Evolutionary conservation across 2,329 filamentous ascomycete species (phyloP).

Genomic region (Aureobasidium sp.): DNA sequence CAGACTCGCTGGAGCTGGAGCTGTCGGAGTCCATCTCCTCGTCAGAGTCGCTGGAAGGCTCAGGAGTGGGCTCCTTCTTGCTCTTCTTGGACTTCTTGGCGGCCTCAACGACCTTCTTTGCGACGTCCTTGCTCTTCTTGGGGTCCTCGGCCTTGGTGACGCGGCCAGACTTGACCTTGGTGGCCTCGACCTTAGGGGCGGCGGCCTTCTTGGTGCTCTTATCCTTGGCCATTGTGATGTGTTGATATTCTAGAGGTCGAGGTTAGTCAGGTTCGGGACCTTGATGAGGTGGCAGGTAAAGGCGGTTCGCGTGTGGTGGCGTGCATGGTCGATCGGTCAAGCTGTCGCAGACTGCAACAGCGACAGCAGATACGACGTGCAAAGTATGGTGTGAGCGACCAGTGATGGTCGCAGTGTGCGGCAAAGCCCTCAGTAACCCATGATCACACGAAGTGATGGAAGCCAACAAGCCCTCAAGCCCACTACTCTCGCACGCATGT

Average conservation of each 20-base stretch:
- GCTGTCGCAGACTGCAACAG: constrained; percentile 13
- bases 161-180: constrained; percentile 54
- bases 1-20: constrained; percentile 24
- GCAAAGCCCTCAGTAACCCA: constrained; percentile 28
- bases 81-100: constrained; percentile 40
- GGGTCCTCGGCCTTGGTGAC: constrained; percentile 62
- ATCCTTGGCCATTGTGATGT: constrained; percentile 36
- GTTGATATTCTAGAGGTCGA: background rate
- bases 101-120: constrained; percentile 53
- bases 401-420: constrained; percentile 9
- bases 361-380: constrained; percentile 12
- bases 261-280: constrained; percentile 8
- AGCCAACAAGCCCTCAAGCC: constrained; percentile 38
- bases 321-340: constrained; percentile 14
- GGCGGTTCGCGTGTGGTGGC: constrained; percentile 8
- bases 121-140: constrained; percentile 62
- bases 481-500: constrained; percentile 37
- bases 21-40: constrained; percentile 29
- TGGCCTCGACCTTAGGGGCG: constrained; percentile 29
- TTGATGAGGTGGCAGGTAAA: background rate
- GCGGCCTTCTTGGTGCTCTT: constrained; percentile 30
- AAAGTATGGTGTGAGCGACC: constrained; percentile 5
- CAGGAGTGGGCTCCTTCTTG: constrained; percentile 43
- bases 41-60: constrained; percentile 32
- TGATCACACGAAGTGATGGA: constrained; percentile 22